Evolutionary conservation across 805 yeast genomes (phyloP), one percentile per base, ranked within the genome.

Genomic region (Saturnispora gosingensis): DNA sequence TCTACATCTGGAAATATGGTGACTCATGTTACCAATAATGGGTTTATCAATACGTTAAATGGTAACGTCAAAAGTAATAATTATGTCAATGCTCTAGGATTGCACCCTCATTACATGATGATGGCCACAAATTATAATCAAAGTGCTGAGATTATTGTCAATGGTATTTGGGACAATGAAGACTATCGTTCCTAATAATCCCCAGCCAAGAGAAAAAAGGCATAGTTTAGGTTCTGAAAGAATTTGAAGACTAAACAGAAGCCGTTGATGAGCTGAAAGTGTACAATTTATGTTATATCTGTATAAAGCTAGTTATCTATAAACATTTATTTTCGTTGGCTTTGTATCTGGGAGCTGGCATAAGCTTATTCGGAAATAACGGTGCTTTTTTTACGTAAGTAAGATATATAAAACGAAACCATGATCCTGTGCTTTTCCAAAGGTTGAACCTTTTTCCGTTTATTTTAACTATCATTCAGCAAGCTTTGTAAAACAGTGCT

Each of bases 81-180:
- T 51, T 85, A 83, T 57, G 73, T 90, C 43, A 80, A 88, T 2
- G 73, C 82, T 2, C 64, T 88, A 56, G 73, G 83, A 0, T 79
- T 93, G 61, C 99, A 93, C 65, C 99, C 99, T 2, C 99, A 93
- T 64, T 73, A 91, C 56, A 88, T 93, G 96, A 80, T 88, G 78
- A 62, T 93, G 63, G 97, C 97, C 1, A 86, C 88, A 1, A 83
- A 84, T 59, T 85, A 85, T 63, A 76, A 82, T 49, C 95, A 88
- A 61, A 93, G 85, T 62, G 74, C 88, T 1, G 78, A 76, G 57
- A 81, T 89, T 43, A 77, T 78, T 57, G 69, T 88, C 27, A 84
- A 82, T 60, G 72, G 72, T 45, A 79, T 83, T 58, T 61, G 66
- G n/a, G 76, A 72, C 34, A 50, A 48, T 3, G 51, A 54, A 10